A percentile compares a stretch with the other conserved stretches of the same genome.
phyloP scores from a whole-genome alignment of 768 basidiomycete genomes.

The Boletus edulis region DNA sequence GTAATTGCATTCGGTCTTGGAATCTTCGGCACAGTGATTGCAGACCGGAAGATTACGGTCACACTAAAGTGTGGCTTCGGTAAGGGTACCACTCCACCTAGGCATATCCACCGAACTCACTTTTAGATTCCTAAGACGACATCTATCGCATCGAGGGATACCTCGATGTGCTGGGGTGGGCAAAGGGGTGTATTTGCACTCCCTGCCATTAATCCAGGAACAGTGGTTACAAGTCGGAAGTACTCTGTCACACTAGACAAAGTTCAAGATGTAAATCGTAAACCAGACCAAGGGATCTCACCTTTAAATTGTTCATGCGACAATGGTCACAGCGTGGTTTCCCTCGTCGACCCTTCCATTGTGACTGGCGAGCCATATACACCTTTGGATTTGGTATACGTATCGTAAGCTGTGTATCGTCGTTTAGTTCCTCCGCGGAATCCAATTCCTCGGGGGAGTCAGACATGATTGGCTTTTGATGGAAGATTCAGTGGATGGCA shows the following conservation, averaged over 20 bases:
- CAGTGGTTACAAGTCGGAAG: conserved; percentile 73
- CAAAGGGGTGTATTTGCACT: conserved; percentile 70
- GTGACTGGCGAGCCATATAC: conserved; percentile 66
- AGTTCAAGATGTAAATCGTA: conserved; percentile 13
- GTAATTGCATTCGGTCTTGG: conserved; percentile 62
- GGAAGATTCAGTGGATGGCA: conserved; percentile 6
- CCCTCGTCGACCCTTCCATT: conserved; percentile 73
- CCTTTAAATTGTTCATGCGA: conserved; percentile 69
- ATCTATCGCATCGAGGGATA: conserved; percentile 71
- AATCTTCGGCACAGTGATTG: conserved; percentile 57
- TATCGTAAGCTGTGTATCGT: conserved; percentile 57
- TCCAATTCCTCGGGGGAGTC: conserved; percentile 38
- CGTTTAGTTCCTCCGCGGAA: conserved; percentile 39
- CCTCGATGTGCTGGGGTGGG: conserved; percentile 75
- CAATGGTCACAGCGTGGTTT: conserved; percentile 76
- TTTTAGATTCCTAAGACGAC: conserved; percentile 65
- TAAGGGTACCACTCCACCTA: background rate
- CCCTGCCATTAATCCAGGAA: conserved; percentile 58
- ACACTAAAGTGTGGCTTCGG: conserved; percentile 42
- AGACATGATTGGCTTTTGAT: conserved; percentile 29
- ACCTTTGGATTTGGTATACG: conserved; percentile 66
- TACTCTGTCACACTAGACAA: conserved; percentile 62
- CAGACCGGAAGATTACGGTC: conserved; percentile 71
- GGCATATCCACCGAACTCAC: conserved; percentile 34
- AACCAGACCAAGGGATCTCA: conserved; percentile 31